Conservation (phyloP, 495 filamentous ascomycete species). For the Penicillium coffeae region DNA sequence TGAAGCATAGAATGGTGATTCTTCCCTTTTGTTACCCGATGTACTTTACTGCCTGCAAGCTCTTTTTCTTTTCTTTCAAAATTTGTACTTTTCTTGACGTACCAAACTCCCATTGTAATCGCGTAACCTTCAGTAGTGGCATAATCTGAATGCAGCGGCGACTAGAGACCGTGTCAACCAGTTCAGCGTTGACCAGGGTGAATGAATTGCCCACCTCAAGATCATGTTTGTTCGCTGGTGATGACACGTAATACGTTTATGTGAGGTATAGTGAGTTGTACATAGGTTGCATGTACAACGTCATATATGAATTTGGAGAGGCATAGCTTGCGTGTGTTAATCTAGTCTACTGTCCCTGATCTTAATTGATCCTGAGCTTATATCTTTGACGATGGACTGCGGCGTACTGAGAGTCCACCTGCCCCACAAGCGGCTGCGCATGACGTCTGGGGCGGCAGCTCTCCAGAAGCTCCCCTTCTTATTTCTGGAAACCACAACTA, state of each 20-base stretch:
- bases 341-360: background rate
- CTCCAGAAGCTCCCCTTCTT: background rate
- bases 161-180: no score
- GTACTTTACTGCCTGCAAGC: conserved; percentile 57
- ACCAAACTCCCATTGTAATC: conserved; percentile 2
- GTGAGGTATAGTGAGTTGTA: no score
- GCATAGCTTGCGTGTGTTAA: no score
- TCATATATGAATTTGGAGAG: no score
- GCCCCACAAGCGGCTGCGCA: conserved; percentile 21
- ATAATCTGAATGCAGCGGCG: no score
- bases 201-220: no score
- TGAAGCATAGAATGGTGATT: conserved; percentile 46
- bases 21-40: conserved; percentile 47
- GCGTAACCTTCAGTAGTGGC: no score
- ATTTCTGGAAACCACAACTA: background rate
- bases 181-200: no score
- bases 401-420: conserved; percentile 1
- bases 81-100: conserved; percentile 33
- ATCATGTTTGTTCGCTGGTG: no score
- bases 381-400: background rate
- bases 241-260: no score
- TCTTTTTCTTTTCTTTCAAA: conserved; percentile 41
- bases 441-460: conserved; percentile 23
- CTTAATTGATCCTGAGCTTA: background rate
- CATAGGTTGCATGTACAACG: no score